phyloP scores from a whole-genome alignment of 768 basidiomycete species.

The Termitomyces eurrhizus region DNA sequence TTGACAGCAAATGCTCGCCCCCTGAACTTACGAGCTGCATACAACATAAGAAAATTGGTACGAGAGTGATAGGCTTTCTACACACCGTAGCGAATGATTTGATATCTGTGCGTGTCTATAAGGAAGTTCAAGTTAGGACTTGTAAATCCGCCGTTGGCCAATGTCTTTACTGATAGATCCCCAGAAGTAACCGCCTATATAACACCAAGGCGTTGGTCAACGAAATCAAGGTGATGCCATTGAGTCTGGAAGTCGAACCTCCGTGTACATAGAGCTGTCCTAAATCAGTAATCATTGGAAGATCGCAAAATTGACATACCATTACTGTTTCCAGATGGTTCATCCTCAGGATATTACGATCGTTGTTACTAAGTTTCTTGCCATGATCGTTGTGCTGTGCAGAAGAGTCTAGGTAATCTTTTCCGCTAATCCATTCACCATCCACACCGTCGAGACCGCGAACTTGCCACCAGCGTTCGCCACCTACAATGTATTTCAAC shows the following conservation, averaged over 20 bases:
- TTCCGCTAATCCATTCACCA: slow-evolving; percentile 57
- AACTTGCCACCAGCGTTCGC: slow-evolving; percentile 83
- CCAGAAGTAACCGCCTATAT: background rate
- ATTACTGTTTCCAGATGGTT: slow-evolving; percentile 1
- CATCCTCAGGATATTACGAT: background rate
- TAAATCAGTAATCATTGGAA: background rate
- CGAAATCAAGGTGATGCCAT: background rate
- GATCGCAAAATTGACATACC: background rate
- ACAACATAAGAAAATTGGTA: background rate
- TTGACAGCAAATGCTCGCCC: background rate
- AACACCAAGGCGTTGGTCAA: background rate
- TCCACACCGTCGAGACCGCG: slow-evolving; percentile 68
- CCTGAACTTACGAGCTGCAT: background rate
- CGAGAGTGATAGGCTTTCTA: background rate
- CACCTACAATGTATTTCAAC: slow-evolving; percentile 65
- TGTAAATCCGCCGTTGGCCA: too few species aligned
- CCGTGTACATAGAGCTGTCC: slow-evolving; percentile 2
- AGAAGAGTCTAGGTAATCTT: slow-evolving; percentile 32
- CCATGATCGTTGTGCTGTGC: background rate
- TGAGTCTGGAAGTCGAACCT: background rate
- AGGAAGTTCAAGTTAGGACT: background rate
- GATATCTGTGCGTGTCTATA: background rate
- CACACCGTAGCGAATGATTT: background rate
- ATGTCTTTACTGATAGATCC: background rate
- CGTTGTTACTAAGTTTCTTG: background rate